Evolutionary conservation across 2,329 filamentous ascomycete species (phyloP).

Genomic region (Colletotrichum higginsianum): DNA sequence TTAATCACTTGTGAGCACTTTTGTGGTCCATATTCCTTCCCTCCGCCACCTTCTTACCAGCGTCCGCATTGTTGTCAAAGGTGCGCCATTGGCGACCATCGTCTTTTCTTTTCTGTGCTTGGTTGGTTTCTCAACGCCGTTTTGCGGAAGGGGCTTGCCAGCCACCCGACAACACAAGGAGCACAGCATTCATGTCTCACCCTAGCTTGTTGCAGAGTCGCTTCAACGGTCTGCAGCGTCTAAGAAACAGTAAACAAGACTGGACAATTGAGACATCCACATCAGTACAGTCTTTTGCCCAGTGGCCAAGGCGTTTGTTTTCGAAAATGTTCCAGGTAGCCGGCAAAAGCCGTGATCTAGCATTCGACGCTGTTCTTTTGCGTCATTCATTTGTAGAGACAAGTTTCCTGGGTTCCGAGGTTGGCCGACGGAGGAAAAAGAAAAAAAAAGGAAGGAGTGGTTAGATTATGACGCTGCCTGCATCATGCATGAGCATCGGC

Average conservation of each 20-base stretch:
- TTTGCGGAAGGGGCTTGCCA: slow-evolving; percentile 32
- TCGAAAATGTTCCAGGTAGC: neutral
- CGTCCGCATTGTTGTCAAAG: neutral
- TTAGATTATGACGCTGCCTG: slow-evolving; percentile 29
- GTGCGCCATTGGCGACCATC: neutral
- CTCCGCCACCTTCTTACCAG: neutral
- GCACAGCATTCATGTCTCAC: slow-evolving; percentile 5
- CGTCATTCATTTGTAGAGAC: neutral
- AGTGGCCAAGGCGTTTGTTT: neutral
- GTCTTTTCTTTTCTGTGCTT: slow-evolving; percentile 1
- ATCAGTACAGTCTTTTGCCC: too few relatives aligned
- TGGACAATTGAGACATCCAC: neutral
- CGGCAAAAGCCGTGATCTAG: neutral
- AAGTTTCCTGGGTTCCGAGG: neutral
- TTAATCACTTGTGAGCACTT: slow-evolving; percentile 19
- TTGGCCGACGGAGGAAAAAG: slow-evolving; percentile 27
- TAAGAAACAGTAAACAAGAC: neutral
- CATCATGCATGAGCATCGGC: slow-evolving; percentile 2
- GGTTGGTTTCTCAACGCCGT: neutral
- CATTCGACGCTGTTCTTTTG: neutral
- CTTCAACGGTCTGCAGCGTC: neutral
- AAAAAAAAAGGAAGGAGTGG: slow-evolving; percentile 16
- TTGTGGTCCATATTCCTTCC: neutral
- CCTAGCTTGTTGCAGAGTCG: neutral
- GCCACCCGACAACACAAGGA: slow-evolving; percentile 8